These are phyloP conservation scores for slime mould (Dictyostelium discoideum) DNA, from an alignment of 78 protist species.

Conservation along the genomic window DNA sequence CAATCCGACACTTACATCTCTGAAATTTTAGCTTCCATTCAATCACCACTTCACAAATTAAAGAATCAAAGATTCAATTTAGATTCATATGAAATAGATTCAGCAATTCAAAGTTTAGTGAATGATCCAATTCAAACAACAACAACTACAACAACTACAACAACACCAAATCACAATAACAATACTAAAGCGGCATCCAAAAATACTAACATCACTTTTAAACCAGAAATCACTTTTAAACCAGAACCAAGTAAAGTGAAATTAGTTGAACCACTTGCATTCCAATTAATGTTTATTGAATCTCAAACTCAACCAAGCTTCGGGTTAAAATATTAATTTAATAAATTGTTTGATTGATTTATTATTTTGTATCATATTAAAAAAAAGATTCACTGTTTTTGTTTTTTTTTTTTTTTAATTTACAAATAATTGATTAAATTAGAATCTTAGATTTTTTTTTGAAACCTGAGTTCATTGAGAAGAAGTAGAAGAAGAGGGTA, in stretches of 20 bases:
- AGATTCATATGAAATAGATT: neutral
- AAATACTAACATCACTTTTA: too few relatives aligned
- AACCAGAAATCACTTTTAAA: neutral
- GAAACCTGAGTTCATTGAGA: too few relatives aligned
- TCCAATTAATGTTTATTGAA: neutral
- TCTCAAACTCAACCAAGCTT: neutral
- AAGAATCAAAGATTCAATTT: neutral
- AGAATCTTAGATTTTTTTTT: too few relatives aligned
- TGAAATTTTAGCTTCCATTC: neutral
- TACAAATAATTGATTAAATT: too few relatives aligned
- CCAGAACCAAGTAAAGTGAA: neutral
- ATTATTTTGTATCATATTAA: neutral
- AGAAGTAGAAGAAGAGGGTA: too few relatives aligned
- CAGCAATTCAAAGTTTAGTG: neutral
- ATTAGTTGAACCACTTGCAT: slow-evolving; percentile 11
- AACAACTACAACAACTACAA: neutral
- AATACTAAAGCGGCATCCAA: neutral
- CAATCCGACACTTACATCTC: neutral
- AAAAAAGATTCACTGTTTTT: neutral
- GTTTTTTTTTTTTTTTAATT: neutral
- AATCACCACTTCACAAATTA: neutral
- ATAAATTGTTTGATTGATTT: neutral
- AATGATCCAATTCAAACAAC: neutral
- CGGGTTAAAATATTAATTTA: neutral
- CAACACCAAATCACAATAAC: neutral